Evolutionary conservation across 2,329 filamentous ascomycete genomes (phyloP).

Genomic region (Graphilbum fragrans): DNA sequence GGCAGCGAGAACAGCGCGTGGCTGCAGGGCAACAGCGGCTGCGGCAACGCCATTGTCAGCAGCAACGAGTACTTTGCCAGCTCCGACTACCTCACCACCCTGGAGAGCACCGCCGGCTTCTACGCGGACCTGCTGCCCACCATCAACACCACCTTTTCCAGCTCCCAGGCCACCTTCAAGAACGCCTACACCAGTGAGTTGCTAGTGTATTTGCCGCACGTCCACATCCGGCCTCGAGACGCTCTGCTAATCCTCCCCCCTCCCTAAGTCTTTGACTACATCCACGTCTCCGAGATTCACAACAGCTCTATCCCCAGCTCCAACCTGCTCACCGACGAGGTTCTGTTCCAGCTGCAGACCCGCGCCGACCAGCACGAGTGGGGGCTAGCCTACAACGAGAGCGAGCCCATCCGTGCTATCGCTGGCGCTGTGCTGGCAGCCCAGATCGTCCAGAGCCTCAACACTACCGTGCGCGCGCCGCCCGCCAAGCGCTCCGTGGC

Average conservation of each 20-base stretch:
- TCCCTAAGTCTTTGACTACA: slow-evolving; percentile 40
- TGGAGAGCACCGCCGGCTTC: slow-evolving; percentile 45
- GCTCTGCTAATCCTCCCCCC: background rate
- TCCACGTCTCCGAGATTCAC: slow-evolving; percentile 49
- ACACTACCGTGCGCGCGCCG: slow-evolving; percentile 29
- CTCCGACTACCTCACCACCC: slow-evolving; percentile 28
- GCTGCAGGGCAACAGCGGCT: slow-evolving; percentile 47
- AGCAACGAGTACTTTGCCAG: slow-evolving; percentile 42
- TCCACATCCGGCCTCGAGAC: background rate
- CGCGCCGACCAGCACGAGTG: slow-evolving; percentile 73
- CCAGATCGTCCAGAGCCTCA: slow-evolving; percentile 40
- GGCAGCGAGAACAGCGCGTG: slow-evolving; percentile 44
- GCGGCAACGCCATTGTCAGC: slow-evolving; percentile 40
- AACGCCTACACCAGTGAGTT: slow-evolving; percentile 49
- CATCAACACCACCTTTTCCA: slow-evolving; percentile 37
- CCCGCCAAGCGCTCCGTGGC: slow-evolving; percentile 17
- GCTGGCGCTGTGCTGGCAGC: slow-evolving; percentile 44
- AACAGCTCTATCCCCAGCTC: slow-evolving; percentile 46
- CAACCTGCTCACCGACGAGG: slow-evolving; percentile 45
- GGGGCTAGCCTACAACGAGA: slow-evolving; percentile 69
- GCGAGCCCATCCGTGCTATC: slow-evolving; percentile 51
- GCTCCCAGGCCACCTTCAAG: slow-evolving; percentile 37
- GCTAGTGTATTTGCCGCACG: background rate
- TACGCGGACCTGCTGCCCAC: slow-evolving; percentile 41
- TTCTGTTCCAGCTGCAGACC: slow-evolving; percentile 51